These are phyloP conservation scores for Simplicillium aogashimaense DNA, from an alignment of 2,329 filamentous ascomycete genomes.

Conservation along the genomic window DNA sequence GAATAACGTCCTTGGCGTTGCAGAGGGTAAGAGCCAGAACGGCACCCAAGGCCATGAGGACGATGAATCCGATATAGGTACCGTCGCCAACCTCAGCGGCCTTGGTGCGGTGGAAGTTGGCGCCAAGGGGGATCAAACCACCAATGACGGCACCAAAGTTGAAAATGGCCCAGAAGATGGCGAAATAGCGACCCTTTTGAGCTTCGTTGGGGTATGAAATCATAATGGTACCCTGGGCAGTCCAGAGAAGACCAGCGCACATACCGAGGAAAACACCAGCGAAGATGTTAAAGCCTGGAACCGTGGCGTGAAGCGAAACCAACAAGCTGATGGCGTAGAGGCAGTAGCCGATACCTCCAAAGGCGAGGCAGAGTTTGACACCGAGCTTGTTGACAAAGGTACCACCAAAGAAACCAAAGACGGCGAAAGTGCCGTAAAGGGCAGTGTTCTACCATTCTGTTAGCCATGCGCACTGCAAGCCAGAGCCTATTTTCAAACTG, in stretches of 20 bases:
- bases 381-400: not conserved
- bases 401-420: not conserved
- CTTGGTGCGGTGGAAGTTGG: not conserved
- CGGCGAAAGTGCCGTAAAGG: not conserved
- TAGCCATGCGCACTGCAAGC: no score
- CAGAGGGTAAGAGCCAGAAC: constrained; percentile 54
- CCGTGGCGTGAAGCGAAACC: not conserved
- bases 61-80: constrained; percentile 70
- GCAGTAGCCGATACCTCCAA: constrained; percentile 1
- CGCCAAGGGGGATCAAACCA: constrained; percentile 16
- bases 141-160: constrained; percentile 35
- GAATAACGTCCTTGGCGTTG: constrained; percentile 57
- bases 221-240: constrained; percentile 2
- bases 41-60: constrained; percentile 61
- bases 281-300: not conserved
- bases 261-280: constrained; percentile 1
- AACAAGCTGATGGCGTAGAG: constrained; percentile 1
- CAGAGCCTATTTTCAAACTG: no score
- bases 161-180: constrained; percentile 35
- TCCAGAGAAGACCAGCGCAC: constrained; percentile 1
- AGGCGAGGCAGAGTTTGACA: not conserved
- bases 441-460: not conserved
- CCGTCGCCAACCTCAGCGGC: constrained; percentile 47
- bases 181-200: constrained; percentile 30
- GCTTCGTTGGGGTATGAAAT: not conserved